Percentiles rank a stretch among this genome's conserved stretches.
phyloP scores from a whole-genome alignment of 108 stramenopile genomes.

The Cyclotella cryptica region DNA sequence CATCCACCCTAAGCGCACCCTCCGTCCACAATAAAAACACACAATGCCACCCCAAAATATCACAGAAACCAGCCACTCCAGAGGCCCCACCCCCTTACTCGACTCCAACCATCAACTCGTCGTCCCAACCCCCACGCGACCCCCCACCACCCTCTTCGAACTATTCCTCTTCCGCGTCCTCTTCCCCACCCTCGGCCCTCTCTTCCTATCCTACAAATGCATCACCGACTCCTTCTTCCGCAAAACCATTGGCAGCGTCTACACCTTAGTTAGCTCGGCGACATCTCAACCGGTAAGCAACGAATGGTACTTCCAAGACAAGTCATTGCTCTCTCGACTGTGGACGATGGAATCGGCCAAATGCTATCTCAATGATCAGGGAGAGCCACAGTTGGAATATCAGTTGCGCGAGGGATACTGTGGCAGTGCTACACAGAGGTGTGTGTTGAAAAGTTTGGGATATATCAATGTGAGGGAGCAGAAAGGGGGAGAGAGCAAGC shows the following conservation, averaged over 20 bases:
- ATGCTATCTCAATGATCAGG: slow-evolving; percentile 25
- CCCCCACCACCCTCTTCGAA: slow-evolving; percentile 4
- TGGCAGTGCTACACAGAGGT: slow-evolving; percentile 51
- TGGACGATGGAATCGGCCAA: slow-evolving; percentile 39
- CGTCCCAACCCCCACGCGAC: slow-evolving; percentile 1
- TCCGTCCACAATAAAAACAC: too few relatives aligned
- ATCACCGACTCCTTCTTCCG: slow-evolving; percentile 35
- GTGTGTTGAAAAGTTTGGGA: slow-evolving; percentile 42
- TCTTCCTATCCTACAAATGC: slow-evolving; percentile 30
- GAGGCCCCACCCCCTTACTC: background rate
- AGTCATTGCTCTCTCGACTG: slow-evolving; percentile 7
- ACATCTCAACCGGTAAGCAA: slow-evolving; percentile 11
- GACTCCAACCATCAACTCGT: background rate
- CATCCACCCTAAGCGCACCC: too few relatives aligned
- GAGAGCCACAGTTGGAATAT: slow-evolving; percentile 46
- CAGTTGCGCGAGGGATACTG: slow-evolving; percentile 51
- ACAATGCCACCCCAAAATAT: too few relatives aligned
- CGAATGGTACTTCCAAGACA: slow-evolving; percentile 39
- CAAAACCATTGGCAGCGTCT: background rate
- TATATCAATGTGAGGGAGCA: slow-evolving; percentile 20
- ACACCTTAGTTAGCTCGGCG: slow-evolving; percentile 24
- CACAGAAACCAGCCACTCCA: background rate
- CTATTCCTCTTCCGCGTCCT: slow-evolving; percentile 34
- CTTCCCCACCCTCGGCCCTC: slow-evolving; percentile 32
- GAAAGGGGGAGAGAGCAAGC: slow-evolving; percentile 32